These are phyloP conservation scores for Jacaranda mimosifolia DNA, from an alignment of 257 asterid genomes.

Conservation along the genomic window DNA sequence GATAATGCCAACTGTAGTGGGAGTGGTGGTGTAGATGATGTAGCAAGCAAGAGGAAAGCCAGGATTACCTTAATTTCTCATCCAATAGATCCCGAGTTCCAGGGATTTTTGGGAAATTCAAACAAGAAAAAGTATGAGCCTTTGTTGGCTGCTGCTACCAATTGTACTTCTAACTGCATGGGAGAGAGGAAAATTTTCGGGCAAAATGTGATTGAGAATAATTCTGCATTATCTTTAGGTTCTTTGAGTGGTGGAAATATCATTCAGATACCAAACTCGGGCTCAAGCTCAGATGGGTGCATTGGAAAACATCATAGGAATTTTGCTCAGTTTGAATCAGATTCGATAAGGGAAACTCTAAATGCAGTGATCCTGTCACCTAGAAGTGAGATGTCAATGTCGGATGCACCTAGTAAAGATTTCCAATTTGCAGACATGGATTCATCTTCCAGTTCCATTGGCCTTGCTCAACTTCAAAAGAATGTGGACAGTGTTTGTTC, in stretches of 20 bases:
- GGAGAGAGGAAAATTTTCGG: conserved; percentile 22
- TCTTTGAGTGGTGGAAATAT: conserved; percentile 63
- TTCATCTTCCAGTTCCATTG: conserved; percentile 4
- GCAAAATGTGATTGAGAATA: conserved; percentile 35
- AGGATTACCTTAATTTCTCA: conserved; percentile 28
- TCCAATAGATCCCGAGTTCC: conserved; percentile 5
- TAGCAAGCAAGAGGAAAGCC: conserved; percentile 37
- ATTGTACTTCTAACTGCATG: conserved; percentile 28
- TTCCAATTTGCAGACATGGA: too few relatives aligned
- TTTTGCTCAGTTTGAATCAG: conserved; percentile 41
- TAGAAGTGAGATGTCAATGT: conserved; percentile 34
- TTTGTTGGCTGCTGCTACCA: conserved; percentile 15
- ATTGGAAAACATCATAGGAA: not conserved
- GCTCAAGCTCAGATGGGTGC: conserved; percentile 44
- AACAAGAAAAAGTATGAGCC: not conserved
- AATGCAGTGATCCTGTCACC: conserved; percentile 43
- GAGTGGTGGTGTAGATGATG: conserved; percentile 32
- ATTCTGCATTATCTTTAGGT: conserved; percentile 43
- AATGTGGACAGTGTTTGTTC: conserved; percentile 51
- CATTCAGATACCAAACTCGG: conserved; percentile 77
- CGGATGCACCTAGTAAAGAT: conserved; percentile 40
- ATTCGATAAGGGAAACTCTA: conserved; percentile 38
- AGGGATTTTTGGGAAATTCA: conserved; percentile 1
- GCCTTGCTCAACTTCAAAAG: conserved; percentile 21
- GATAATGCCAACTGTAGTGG: conserved; percentile 27